These are phyloP conservation scores for Globisporangium camurandrum DNA, from an alignment of 352 stramenopile species.

Conservation along the genomic window DNA sequence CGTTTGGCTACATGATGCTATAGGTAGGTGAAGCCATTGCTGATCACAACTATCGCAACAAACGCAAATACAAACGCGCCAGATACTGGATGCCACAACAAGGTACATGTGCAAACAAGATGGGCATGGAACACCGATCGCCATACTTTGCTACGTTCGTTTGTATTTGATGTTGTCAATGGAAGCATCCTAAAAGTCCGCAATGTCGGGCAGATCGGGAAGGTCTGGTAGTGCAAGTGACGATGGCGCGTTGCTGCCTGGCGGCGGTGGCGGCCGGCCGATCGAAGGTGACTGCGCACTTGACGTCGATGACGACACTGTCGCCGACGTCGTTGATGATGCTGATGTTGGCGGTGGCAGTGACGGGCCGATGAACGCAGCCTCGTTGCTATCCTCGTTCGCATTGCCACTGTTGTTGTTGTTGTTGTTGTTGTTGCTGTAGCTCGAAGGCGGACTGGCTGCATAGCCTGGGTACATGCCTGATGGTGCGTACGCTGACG, in stretches of 20 bases:
- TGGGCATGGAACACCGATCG: no score
- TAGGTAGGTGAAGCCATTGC: no score
- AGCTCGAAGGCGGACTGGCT: background rate
- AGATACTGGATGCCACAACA: no score
- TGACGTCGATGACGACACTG: background rate
- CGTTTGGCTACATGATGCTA: no score
- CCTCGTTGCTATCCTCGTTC: background rate
- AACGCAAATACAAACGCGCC: no score
- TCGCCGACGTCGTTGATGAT: no score
- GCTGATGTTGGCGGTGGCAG: background rate
- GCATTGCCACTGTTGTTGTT: background rate
- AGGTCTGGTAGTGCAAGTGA: background rate
- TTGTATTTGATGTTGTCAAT: no score
- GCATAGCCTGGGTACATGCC: background rate
- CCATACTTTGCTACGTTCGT: no score
- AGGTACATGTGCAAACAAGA: no score
- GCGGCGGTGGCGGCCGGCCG: background rate
- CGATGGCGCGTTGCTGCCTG: background rate
- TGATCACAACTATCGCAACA: no score
- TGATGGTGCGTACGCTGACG: no score
- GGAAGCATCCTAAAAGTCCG: conserved; percentile 2
- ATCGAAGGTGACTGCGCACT: background rate
- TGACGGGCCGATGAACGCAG: background rate
- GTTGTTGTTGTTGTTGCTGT: background rate
- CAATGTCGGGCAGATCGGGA: conserved; percentile 2